phyloP scores from a whole-genome alignment of 2,329 filamentous ascomycete genomes.

The Claviceps monticola region DNA sequence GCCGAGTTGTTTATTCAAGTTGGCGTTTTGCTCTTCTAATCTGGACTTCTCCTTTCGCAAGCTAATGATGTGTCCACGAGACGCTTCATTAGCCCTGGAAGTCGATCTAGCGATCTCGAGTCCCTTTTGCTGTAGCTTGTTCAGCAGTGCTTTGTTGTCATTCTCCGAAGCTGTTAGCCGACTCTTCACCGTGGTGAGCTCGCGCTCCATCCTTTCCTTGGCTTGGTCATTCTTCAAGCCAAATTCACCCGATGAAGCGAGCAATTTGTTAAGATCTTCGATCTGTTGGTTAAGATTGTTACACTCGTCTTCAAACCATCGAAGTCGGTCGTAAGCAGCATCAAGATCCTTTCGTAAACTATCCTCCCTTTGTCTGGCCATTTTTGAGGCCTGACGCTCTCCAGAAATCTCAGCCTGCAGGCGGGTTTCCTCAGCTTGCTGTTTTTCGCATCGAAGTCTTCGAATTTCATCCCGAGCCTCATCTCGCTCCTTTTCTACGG shows the following conservation, averaged over 20 bases:
- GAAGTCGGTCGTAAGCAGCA: slow-evolving; percentile 59
- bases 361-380: slow-evolving; percentile 68
- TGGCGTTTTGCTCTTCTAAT: slow-evolving; percentile 68
- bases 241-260: slow-evolving; percentile 80
- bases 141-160: slow-evolving; percentile 86
- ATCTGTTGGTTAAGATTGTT: slow-evolving; percentile 64
- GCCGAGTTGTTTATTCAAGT: slow-evolving; percentile 69
- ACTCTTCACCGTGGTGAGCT: slow-evolving; percentile 81
- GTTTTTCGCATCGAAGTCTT: slow-evolving; percentile 67
- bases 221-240: slow-evolving; percentile 83
- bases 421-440: slow-evolving; percentile 73
- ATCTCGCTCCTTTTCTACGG: slow-evolving; percentile 76
- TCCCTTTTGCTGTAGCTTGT: slow-evolving; percentile 95
- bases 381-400: slow-evolving; percentile 63
- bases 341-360: slow-evolving; percentile 70
- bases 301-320: slow-evolving; percentile 69
- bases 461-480: slow-evolving; percentile 79
- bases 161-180: slow-evolving; percentile 86
- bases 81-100: slow-evolving; percentile 72
- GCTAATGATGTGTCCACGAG: slow-evolving; percentile 59
- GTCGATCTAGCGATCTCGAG: slow-evolving; percentile 86
- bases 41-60: slow-evolving; percentile 74
- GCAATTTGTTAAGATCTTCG: slow-evolving; percentile 73
- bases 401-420: slow-evolving; percentile 68
- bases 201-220: slow-evolving; percentile 83